These are phyloP conservation scores for Neurospora sp. DNA, from an alignment of 495 filamentous ascomycete genomes.

Conservation along the genomic window DNA sequence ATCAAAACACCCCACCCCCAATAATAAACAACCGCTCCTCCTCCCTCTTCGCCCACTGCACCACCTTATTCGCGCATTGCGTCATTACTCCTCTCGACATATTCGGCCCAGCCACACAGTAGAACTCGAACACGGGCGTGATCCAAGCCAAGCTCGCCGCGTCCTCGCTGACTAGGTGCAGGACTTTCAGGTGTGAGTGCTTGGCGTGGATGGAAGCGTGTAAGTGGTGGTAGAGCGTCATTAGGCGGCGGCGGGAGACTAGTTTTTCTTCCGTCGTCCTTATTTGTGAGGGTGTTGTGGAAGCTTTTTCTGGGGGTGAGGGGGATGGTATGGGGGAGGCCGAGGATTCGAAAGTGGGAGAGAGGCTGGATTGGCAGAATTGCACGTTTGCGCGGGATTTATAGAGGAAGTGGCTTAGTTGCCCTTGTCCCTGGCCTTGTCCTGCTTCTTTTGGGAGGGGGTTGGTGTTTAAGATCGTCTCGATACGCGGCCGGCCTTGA, in stretches of 20 bases:
- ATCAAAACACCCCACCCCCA: slow-evolving; percentile 66
- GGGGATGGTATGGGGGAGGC: background rate
- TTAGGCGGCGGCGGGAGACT: slow-evolving; percentile 60
- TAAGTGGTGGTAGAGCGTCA: slow-evolving; percentile 75
- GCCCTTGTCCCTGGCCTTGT: slow-evolving; percentile 15
- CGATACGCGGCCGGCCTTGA: slow-evolving; percentile 54
- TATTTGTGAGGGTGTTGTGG: too few relatives aligned
- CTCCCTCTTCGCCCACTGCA: slow-evolving; percentile 81
- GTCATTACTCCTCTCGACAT: slow-evolving; percentile 68
- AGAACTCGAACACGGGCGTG: slow-evolving; percentile 84
- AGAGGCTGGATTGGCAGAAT: slow-evolving; percentile 79
- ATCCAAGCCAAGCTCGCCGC: slow-evolving; percentile 79
- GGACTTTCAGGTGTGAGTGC: slow-evolving; percentile 71
- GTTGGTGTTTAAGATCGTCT: slow-evolving; percentile 42
- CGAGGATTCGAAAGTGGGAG: slow-evolving; percentile 49
- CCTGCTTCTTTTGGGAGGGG: background rate
- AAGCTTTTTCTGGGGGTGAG: background rate
- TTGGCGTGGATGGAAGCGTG: slow-evolving; percentile 78
- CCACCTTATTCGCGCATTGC: slow-evolving; percentile 75
- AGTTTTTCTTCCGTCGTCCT: slow-evolving; percentile 12
- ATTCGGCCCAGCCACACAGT: slow-evolving; percentile 78
- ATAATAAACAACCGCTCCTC: slow-evolving; percentile 94
- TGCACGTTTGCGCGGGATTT: slow-evolving; percentile 91
- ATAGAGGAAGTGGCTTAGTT: slow-evolving; percentile 84
- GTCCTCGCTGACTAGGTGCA: slow-evolving; percentile 65